Evolutionary conservation across 129 eudicot species (phyloP).

Genomic region (carrot (Daucus carota)): DNA sequence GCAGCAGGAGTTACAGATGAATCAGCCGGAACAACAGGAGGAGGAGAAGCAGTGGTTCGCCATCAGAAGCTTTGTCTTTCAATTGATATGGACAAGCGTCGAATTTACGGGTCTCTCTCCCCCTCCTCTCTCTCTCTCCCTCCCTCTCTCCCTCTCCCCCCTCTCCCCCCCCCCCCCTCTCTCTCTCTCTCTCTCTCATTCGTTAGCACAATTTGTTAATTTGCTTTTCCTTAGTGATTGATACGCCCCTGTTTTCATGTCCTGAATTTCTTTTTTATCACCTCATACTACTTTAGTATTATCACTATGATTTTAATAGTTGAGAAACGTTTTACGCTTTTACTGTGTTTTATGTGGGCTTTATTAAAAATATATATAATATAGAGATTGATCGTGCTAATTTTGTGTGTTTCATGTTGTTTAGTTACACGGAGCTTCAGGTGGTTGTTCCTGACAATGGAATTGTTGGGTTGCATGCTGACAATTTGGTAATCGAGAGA

Average conservation of each 20-base stretch:
- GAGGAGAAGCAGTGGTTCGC: conserved; percentile 56
- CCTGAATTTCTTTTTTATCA: not conserved
- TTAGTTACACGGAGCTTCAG: conserved; percentile 84
- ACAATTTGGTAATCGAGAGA: conserved; percentile 78
- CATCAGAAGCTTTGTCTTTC: conserved; percentile 94
- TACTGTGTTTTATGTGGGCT: no score
- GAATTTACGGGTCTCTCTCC: conserved; percentile 61
- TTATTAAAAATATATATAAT: no score
- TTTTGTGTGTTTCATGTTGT: not conserved
- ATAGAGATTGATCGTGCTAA: no score
- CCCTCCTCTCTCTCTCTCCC: not conserved
- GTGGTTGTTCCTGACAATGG: conserved; percentile 79
- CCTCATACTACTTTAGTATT: no score
- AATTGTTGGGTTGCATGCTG: conserved; percentile 91
- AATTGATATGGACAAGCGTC: conserved; percentile 65
- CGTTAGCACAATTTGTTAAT: not conserved
- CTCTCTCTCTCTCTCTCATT: not conserved
- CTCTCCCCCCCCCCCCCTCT: no score
- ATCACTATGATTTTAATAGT: no score
- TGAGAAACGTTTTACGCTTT: no score
- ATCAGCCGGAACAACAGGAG: conserved; percentile 5
- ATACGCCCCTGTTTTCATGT: no score
- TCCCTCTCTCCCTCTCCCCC: no score
- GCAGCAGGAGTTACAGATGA: conserved; percentile 28
- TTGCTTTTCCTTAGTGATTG: not conserved